Conservation (phyloP, 352 stramenopile genomes). For the Phytopythium montanum region DNA sequence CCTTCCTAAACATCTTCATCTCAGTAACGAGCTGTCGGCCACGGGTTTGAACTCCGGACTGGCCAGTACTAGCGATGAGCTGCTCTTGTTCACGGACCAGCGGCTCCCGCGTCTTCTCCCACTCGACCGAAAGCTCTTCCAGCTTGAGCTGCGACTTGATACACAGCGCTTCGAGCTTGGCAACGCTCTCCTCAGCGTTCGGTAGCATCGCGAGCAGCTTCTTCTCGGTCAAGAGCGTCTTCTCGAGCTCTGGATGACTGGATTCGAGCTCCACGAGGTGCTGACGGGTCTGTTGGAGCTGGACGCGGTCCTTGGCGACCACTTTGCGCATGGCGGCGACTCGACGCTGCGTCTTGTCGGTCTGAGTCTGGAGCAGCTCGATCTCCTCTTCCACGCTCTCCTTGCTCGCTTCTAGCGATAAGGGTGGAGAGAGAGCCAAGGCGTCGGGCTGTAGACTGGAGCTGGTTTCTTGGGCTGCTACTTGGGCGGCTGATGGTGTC, state of each 20-base stretch:
- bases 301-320: conserved; percentile 25
- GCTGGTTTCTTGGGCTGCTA: no score
- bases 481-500: background rate
- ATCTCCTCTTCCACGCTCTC: conserved; percentile 18
- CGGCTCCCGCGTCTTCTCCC: conserved; percentile 39
- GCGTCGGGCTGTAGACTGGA: background rate
- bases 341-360: conserved; percentile 28
- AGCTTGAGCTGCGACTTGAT: conserved; percentile 48
- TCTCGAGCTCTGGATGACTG: conserved; percentile 31
- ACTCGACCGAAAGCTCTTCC: conserved; percentile 41
- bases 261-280: conserved; percentile 31
- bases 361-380: conserved; percentile 27
- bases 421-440: background rate
- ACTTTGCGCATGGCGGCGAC: conserved; percentile 39
- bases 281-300: conserved; percentile 25
- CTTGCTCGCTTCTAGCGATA: background rate
- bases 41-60: conserved; percentile 46
- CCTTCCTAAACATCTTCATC: conserved; percentile 54
- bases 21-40: conserved; percentile 58
- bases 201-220: conserved; percentile 64
- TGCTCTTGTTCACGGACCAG: conserved; percentile 45
- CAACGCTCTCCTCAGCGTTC: conserved; percentile 60
- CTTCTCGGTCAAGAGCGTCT: conserved; percentile 41
- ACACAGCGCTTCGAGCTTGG: conserved; percentile 65
- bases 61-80: conserved; percentile 26